These are phyloP conservation scores for Chrysosporium keratinophilum DNA, from an alignment of 2,329 filamentous ascomycete genomes.

Conservation along the genomic window DNA sequence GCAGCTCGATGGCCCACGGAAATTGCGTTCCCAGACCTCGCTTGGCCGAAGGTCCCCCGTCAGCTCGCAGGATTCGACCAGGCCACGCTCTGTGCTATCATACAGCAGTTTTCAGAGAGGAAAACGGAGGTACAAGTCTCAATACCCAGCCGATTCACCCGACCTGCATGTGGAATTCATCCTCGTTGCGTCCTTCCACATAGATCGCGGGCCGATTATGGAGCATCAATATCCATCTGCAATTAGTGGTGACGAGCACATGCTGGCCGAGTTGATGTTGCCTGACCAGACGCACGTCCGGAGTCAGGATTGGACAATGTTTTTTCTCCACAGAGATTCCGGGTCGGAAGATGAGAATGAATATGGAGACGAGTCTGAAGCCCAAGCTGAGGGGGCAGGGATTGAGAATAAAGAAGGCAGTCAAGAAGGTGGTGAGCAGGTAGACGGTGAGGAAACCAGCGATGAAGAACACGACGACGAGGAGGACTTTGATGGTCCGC, in stretches of 20 bases:
- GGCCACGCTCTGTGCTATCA: constrained; percentile 27
- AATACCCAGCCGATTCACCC: constrained; percentile 60
- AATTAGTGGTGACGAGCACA: constrained; percentile 94
- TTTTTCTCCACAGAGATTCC: constrained; percentile 94
- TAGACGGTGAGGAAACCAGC: constrained; percentile 32
- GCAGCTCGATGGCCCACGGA: constrained; percentile 44
- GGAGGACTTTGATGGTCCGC: constrained; percentile 55
- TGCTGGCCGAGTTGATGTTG: constrained; percentile 96
- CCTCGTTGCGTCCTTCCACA: constrained; percentile 91
- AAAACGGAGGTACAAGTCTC: constrained; percentile 48
- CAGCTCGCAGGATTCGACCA: constrained; percentile 33
- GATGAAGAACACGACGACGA: constrained; percentile 38
- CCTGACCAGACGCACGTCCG: constrained; percentile 92
- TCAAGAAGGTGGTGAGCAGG: constrained; percentile 37
- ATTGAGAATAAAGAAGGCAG: constrained; percentile 24
- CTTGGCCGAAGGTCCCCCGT: constrained; percentile 43
- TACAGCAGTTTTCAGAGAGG: constrained; percentile 17
- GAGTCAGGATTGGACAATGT: constrained; percentile 97
- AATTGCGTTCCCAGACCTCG: constrained; percentile 52
- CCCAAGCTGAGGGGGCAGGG: constrained; percentile 37
- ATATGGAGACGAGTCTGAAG: constrained; percentile 42
- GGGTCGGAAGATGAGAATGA: constrained; percentile 70
- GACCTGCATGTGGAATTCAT: constrained; percentile 99
- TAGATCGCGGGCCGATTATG: constrained; percentile 92
- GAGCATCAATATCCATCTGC: constrained; percentile 93